phyloP scores from a whole-genome alignment of 768 basidiomycete species.

The Suillus americanus region DNA sequence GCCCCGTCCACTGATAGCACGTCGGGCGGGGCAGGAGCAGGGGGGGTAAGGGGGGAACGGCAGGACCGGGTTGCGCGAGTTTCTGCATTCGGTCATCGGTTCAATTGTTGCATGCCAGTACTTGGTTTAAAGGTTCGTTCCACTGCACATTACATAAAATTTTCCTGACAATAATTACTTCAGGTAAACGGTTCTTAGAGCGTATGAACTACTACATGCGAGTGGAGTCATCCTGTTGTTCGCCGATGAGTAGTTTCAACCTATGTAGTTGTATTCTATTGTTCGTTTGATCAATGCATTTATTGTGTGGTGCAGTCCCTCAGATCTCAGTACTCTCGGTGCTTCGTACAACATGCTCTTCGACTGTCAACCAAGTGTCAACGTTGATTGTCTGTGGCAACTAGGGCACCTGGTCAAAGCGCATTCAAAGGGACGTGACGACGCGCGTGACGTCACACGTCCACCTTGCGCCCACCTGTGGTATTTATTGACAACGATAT shows the following conservation, averaged over 20 bases:
- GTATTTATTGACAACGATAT: conserved; percentile 19
- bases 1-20: conserved; percentile 66
- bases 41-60: conserved; percentile 3
- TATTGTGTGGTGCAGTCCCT: background rate
- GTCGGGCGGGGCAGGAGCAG: conserved; percentile 63
- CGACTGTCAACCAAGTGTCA: background rate
- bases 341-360: background rate
- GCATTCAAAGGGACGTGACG: conserved; percentile 14
- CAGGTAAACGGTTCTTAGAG: conserved; percentile 1
- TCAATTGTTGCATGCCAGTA: background rate
- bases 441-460: conserved; percentile 36
- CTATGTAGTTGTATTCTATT: conserved; percentile 27
- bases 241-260: conserved; percentile 25
- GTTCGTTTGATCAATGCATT: conserved; percentile 27
- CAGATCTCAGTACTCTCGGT: background rate
- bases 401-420: conserved; percentile 2
- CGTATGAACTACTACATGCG: conserved; percentile 14
- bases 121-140: conserved; percentile 1
- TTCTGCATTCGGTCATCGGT: background rate
- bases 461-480: conserved; percentile 12
- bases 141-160: too few relatives aligned
- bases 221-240: conserved; percentile 8
- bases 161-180: background rate
- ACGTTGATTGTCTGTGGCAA: background rate
- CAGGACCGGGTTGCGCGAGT: background rate